Percentiles rank a stretch among this genome's conserved stretches.
These are phyloP conservation scores for Haplosporangium sp. DNA, from an alignment of 371 early-diverging fungal genomes.

Conservation along the genomic window DNA sequence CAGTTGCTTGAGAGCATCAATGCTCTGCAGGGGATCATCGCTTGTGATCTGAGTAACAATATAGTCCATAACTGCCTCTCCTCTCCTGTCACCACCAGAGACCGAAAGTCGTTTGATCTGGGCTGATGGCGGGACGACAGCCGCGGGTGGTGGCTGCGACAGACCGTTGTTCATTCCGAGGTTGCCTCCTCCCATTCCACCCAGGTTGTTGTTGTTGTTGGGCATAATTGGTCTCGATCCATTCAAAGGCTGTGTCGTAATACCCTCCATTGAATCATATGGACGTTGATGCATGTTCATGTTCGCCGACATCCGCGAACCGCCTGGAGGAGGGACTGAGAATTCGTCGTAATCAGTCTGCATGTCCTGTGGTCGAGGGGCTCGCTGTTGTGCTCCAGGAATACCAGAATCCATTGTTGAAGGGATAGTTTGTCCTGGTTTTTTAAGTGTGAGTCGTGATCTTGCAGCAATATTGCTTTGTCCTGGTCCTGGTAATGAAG, in stretches of 20 bases:
- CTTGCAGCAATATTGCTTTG: constrained; percentile 34
- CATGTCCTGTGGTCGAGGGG: constrained; percentile 34
- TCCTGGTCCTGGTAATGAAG: constrained; percentile 41
- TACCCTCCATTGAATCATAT: constrained; percentile 65
- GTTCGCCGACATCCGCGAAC: constrained; percentile 14
- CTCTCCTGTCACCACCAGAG: constrained; percentile 41
- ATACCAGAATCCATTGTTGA: constrained; percentile 28
- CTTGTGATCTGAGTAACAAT: constrained; percentile 81
- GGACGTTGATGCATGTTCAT: constrained; percentile 36
- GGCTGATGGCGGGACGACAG: constrained; percentile 36
- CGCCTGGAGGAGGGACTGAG: constrained; percentile 14
- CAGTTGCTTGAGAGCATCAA: constrained; percentile 86
- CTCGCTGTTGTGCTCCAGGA: constrained; percentile 28
- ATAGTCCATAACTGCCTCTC: constrained; percentile 70
- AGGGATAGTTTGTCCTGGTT: constrained; percentile 32
- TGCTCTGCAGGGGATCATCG: constrained; percentile 74
- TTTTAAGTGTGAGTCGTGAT: constrained; percentile 29
- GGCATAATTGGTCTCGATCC: constrained; percentile 18
- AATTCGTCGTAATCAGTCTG: constrained; percentile 27
- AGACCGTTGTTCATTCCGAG: constrained; percentile 17
- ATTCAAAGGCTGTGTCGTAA: constrained; percentile 48
- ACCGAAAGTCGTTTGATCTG: constrained; percentile 49
- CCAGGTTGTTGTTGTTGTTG: constrained; percentile 9
- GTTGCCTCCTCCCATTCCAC: constrained; percentile 21
- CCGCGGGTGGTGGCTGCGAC: constrained; percentile 16